Percentiles rank a stretch among this genome's conserved stretches.
These are phyloP conservation scores for Metarhizium brunneum DNA, from an alignment of 2,329 filamentous ascomycete genomes.

Conservation along the genomic window DNA sequence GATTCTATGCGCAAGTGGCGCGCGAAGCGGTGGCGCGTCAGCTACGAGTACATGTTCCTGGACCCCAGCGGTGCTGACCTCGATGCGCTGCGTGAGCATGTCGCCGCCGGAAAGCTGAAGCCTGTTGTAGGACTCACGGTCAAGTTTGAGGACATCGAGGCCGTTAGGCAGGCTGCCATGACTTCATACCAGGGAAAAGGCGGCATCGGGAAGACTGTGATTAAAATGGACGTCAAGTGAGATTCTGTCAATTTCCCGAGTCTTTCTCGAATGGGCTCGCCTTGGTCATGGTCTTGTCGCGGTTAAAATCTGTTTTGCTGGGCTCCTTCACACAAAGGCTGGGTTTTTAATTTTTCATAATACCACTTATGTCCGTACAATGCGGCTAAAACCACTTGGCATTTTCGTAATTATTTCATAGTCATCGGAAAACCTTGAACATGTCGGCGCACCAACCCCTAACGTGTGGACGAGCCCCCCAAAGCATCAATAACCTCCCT, in stretches of 20 bases:
- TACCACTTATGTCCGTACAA: too few relatives aligned
- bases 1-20: conserved; percentile 21
- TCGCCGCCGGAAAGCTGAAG: conserved; percentile 11
- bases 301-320: background rate
- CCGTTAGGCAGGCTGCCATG: conserved; percentile 24
- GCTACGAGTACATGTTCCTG: conserved; percentile 28
- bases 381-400: too few relatives aligned
- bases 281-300: too few relatives aligned
- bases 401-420: too few relatives aligned
- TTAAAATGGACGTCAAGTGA: conserved; percentile 3
- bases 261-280: background rate
- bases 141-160: conserved; percentile 24
- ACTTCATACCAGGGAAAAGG: conserved; percentile 28
- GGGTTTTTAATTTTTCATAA: too few relatives aligned
- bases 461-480: too few relatives aligned
- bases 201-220: conserved; percentile 30
- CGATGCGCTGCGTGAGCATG: conserved; percentile 6
- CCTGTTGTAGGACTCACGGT: conserved; percentile 12
- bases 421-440: too few relatives aligned
- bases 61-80: conserved; percentile 20
- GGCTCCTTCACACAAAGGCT: background rate
- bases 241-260: background rate
- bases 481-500: too few relatives aligned
- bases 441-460: too few relatives aligned
- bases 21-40: conserved; percentile 23